Evolutionary conservation across 75 land plant species (phyloP), one percentile per base, ranked within the genome.

Genomic region (Pinus albicaulis): DNA sequence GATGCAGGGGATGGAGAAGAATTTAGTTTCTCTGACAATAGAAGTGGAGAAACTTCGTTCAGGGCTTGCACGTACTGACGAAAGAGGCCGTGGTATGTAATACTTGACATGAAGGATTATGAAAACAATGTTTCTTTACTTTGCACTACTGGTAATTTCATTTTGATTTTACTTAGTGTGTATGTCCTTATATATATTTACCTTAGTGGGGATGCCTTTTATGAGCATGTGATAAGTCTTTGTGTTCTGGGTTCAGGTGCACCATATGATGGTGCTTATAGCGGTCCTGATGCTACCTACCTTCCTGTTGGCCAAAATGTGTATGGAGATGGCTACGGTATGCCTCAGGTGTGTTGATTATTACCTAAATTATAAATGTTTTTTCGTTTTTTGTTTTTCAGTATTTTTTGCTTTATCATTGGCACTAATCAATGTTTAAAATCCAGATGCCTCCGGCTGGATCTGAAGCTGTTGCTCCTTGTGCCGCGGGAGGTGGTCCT

Each of bases 11-110:
- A n/a, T n/a, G n/a, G n/a, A n/a, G n/a, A n/a, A n/a, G n/a, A n/a
- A n/a, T n/a, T n/a, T n/a, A n/a, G n/a, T n/a, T n/a, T n/a, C n/a
- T n/a, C n/a, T n/a, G n/a, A n/a, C n/a, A n/a, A n/a, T n/a, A n/a
- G n/a, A n/a, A n/a, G n/a, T n/a, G n/a, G n/a, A n/a, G n/a, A n/a
- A n/a, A n/a, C n/a, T n/a, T n/a, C n/a, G n/a, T n/a, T n/a, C n/a
- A n/a, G n/a, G n/a, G n/a, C n/a, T n/a, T n/a, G n/a, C 81, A 57
- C 86, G 83, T 76, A 79, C 86, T 58, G 94, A 94, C 73, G 82
- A 80, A 71, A 83, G 86, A 79, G 75, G 76, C 55, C 78, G 69
- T 36, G 87, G 92, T 87, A 81, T 61, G 8, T 26, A 44, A 56
- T 65, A 16, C 38, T 38, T 38, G 5, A 38, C 41, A 5, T 38